phyloP scores from a whole-genome alignment of 176 grass and related monocot genomes.

The Triticum turgidum region DNA sequence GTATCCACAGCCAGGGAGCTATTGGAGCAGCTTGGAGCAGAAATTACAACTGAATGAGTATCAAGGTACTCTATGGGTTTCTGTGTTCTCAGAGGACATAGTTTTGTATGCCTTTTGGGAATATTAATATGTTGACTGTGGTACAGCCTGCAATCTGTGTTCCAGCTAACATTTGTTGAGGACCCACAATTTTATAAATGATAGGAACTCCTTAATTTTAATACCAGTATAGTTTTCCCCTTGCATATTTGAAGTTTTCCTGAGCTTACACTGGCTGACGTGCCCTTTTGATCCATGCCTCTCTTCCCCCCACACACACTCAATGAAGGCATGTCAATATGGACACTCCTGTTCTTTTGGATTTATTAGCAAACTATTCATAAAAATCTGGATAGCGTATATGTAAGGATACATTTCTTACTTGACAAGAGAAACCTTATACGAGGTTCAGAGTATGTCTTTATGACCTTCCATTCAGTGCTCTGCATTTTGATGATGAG shows the following conservation, averaged over 20 bases:
- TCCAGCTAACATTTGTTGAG: not conserved
- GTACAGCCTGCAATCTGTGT: slow-evolving; percentile 6
- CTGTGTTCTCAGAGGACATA: not conserved
- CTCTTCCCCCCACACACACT: not conserved
- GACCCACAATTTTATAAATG: not conserved
- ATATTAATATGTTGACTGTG: not conserved
- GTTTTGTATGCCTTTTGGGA: not conserved
- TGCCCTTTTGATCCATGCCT: not conserved
- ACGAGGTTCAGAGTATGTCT: not conserved
- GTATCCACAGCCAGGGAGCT: slow-evolving; percentile 73
- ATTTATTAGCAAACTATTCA: not conserved
- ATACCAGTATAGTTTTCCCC: not conserved
- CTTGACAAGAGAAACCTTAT: not conserved
- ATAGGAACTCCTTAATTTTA: not conserved
- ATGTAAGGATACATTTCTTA: not conserved
- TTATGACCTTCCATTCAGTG: not conserved
- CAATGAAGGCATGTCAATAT: not conserved
- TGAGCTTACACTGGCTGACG: not conserved
- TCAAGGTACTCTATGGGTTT: slow-evolving; percentile 21
- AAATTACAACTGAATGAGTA: slow-evolving; percentile 60
- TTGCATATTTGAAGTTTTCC: not conserved
- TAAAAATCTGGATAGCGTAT: not conserved
- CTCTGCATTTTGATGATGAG: slow-evolving; percentile 3
- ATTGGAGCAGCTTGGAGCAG: slow-evolving; percentile 79
- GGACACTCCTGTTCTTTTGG: not conserved